Conservation (phyloP, 148 eudicot species). For the Persicaria tinctoria region DNA sequence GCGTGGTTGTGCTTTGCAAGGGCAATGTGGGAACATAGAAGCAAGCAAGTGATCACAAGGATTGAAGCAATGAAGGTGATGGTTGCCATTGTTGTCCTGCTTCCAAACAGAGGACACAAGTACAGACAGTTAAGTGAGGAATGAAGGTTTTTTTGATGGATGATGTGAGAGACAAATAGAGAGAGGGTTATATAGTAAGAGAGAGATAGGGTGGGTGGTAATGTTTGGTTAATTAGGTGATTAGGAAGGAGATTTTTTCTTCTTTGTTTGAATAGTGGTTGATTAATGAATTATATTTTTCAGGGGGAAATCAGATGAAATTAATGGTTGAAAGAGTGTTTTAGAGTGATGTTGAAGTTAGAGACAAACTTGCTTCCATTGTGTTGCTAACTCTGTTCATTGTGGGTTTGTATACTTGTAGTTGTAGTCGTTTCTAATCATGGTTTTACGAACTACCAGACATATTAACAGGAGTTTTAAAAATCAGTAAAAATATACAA, state of each 20-base stretch:
- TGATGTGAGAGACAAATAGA: neutral
- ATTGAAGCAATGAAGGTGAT: neutral
- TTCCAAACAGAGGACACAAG: neutral
- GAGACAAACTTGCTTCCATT: neutral
- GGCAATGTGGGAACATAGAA: neutral
- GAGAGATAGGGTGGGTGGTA: neutral
- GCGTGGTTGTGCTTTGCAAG: neutral
- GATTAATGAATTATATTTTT: too few species aligned
- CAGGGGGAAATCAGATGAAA: neutral
- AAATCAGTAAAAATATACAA: too few species aligned
- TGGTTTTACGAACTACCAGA: too few species aligned
- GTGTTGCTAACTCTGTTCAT: neutral
- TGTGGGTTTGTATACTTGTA: too few species aligned
- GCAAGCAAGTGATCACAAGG: neutral
- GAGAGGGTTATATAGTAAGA: slow-evolving; percentile 2
- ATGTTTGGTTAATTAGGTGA: slow-evolving; percentile 2
- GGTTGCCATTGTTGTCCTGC: neutral
- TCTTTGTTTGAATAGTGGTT: too few species aligned
- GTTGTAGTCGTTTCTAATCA: too few species aligned
- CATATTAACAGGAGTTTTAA: too few species aligned
- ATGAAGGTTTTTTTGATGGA: neutral
- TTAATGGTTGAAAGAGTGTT: neutral
- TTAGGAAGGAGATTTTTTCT: neutral
- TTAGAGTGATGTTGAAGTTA: slow-evolving; percentile 1
- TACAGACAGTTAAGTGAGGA: neutral